Base-by-base conservation (phyloP, 2,329 filamentous ascomycete species). In the Chaetoscypha palmicola region DNA sequence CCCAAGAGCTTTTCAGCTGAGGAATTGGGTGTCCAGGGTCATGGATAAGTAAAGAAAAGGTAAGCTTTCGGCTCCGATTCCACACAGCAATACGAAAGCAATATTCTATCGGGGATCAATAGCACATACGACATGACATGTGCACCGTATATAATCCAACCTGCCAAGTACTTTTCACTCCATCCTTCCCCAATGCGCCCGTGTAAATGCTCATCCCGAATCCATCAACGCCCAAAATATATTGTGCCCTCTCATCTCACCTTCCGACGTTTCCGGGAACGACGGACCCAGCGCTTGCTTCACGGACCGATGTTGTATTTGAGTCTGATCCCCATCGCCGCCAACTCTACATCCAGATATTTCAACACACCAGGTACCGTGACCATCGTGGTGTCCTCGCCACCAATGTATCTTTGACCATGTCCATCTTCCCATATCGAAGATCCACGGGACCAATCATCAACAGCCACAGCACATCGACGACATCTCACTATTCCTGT, bases 301-400 rank as follows among this genome's bases (percentile, higher is more conserved):
- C 21, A 41, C 8, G 39, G 59, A 11, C 55, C 74, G 55, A 97
- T 84, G 64, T 83, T 83, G 63, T 95, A 97, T 72, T 88, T 95
- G 68, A 98, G 78, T 68, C 89, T 84, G 42, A 98, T 83, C 41
- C 92, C 92, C 92, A 98, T 98, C 44, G 89, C 89, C 26, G 90
- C 87, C 57, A 98, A 70, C 67, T 98, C 92, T 16, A 95, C 90
- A 67, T 98, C 92, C 54, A 98, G 68, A 69, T 85, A 97, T 67
- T 86, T 88, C 64, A 98, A 69, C 43, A 94, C 92, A 51, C 90
- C 91, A 0, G 92, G 92, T 12, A 98, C 86, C 42, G 89, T 90
- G 26, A 98, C 88, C 53, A 92, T 73, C 3, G 90, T 92, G 3
- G 92, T 92, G 62, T 97, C 79, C 52, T 91, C 86, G 38, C 92